Conservation (phyloP, 2,329 filamentous ascomycete species). For the Trichophyton schoenleinii region DNA sequence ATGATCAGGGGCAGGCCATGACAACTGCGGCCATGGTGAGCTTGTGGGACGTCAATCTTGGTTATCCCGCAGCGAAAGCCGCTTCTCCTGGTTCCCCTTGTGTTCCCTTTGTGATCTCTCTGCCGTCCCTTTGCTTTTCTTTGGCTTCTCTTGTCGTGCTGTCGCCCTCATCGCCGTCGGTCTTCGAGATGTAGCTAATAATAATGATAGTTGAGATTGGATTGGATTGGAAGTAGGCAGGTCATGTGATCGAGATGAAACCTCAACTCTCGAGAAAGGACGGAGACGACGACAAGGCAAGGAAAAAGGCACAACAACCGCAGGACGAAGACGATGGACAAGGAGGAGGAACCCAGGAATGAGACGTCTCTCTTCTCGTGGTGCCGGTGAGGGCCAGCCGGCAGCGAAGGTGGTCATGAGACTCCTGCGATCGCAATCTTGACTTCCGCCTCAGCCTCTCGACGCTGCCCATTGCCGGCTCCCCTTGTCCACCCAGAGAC, state of each 20-base stretch:
- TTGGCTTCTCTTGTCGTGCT: not conserved
- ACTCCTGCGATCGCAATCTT: not conserved
- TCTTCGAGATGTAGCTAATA: not conserved
- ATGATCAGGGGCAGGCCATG: conserved; percentile 1
- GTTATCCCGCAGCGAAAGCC: not conserved
- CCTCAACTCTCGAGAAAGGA: not conserved
- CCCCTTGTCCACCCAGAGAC: not conserved
- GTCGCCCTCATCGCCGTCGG: not conserved
- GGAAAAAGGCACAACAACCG: not conserved
- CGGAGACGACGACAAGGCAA: not conserved
- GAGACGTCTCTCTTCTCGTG: too few species aligned
- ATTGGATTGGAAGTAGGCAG: not conserved
- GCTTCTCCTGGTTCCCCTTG: not conserved
- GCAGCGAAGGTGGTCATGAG: not conserved
- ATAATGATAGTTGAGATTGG: not conserved
- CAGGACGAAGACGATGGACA: not conserved
- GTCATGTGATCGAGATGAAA: not conserved
- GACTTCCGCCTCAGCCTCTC: conserved; percentile 1
- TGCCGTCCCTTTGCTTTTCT: not conserved
- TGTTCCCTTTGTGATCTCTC: not conserved
- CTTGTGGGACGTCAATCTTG: not conserved
- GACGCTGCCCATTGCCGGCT: not conserved
- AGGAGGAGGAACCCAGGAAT: too few species aligned
- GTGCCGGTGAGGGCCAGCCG: not conserved
- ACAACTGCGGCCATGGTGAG: not conserved